A percentile compares a stretch with the other conserved stretches of the same genome.
These are phyloP conservation scores for Mycena albidolilacea DNA, from an alignment of 768 basidiomycete genomes.

Conservation along the genomic window DNA sequence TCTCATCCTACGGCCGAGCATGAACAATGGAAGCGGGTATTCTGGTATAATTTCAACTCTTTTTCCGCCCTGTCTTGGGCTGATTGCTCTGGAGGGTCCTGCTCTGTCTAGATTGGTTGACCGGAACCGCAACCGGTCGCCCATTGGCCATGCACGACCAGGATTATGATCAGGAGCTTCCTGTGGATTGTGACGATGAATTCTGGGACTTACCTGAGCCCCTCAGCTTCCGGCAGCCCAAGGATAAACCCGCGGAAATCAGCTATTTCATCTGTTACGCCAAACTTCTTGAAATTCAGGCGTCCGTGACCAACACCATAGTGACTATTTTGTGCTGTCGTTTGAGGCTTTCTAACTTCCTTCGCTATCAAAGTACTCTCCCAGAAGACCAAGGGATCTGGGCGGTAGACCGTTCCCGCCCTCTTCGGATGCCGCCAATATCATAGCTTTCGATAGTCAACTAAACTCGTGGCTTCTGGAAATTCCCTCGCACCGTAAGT, in stretches of 20 bases:
- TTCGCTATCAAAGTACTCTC: constrained; percentile 71
- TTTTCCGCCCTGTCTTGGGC: not conserved
- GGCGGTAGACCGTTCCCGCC: constrained; percentile 59
- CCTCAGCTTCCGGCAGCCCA: constrained; percentile 76
- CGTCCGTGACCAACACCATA: constrained; percentile 71
- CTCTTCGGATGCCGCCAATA: constrained; percentile 75
- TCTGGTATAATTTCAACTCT: constrained; percentile 59
- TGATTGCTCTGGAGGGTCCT: constrained; percentile 59
- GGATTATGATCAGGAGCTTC: constrained; percentile 81
- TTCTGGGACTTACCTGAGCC: constrained; percentile 80
- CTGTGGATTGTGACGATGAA: constrained; percentile 75
- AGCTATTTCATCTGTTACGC: constrained; percentile 70
- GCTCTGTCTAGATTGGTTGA: constrained; percentile 61
- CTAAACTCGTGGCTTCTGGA: constrained; percentile 84
- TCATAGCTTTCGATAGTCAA: constrained; percentile 82
- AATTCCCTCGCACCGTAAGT: constrained; percentile 71
- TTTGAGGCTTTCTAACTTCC: not conserved
- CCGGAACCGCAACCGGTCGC: constrained; percentile 73
- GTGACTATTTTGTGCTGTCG: constrained; percentile 50
- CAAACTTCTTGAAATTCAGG: constrained; percentile 73
- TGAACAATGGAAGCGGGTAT: constrained; percentile 84
- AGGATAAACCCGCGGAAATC: constrained; percentile 67
- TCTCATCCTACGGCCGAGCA: constrained; percentile 65
- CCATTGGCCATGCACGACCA: constrained; percentile 82
- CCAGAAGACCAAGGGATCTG: constrained; percentile 72